Evolutionary conservation across 495 filamentous ascomycete species (phyloP).

Genomic region (Endocarpon pusillum): DNA sequence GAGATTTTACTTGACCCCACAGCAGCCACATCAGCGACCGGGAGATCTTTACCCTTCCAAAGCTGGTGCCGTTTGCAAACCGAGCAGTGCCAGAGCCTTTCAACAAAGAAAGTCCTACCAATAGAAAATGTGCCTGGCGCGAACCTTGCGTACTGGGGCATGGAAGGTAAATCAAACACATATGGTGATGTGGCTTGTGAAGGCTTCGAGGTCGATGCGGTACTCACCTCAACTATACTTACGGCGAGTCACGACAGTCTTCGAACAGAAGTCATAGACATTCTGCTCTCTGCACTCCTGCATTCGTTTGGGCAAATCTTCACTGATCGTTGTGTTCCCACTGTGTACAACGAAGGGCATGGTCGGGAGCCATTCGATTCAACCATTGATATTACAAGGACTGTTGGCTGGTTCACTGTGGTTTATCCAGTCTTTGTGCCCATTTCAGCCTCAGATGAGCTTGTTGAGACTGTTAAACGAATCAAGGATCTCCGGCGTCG

Average conservation of each 20-base stretch:
- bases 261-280: slow-evolving; percentile 33
- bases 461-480: slow-evolving; percentile 22
- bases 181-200: slow-evolving; percentile 32
- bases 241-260: slow-evolving; percentile 29
- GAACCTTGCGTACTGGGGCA: slow-evolving; percentile 33
- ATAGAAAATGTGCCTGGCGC: slow-evolving; percentile 12
- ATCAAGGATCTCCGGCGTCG: slow-evolving; percentile 30
- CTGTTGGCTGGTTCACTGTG: slow-evolving; percentile 46
- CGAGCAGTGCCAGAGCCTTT: slow-evolving; percentile 18
- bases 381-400: slow-evolving; percentile 36
- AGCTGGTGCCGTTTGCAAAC: slow-evolving; percentile 38
- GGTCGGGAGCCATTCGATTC: slow-evolving; percentile 35
- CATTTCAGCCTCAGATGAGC: slow-evolving; percentile 11
- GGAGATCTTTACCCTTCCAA: slow-evolving; percentile 38
- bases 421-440: slow-evolving; percentile 29
- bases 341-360: slow-evolving; percentile 39
- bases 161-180: slow-evolving; percentile 25
- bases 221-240: slow-evolving; percentile 25
- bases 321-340: slow-evolving; percentile 33
- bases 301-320: slow-evolving; percentile 33
- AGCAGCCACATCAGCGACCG: slow-evolving; percentile 14
- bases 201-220: slow-evolving; percentile 27
- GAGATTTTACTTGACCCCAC: slow-evolving; percentile 35
- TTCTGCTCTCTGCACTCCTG: slow-evolving; percentile 33
- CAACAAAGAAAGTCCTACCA: slow-evolving; percentile 14